phyloP scores from a whole-genome alignment of 805 yeast genomes.

The Yamadazyma kitorensis region DNA sequence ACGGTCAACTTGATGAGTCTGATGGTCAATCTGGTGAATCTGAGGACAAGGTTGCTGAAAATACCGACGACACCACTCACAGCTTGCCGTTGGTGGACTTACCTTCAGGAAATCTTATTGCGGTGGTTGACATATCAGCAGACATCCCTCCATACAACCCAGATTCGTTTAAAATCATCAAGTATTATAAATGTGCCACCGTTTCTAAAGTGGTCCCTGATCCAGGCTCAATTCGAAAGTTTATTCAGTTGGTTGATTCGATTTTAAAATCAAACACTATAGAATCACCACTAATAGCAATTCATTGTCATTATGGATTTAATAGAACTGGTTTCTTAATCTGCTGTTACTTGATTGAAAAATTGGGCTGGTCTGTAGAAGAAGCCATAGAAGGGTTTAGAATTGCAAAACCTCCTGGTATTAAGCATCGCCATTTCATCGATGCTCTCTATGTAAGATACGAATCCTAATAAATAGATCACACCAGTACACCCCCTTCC shows the following conservation, averaged over 20 bases:
- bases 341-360: conserved; percentile 65
- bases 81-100: too few species aligned
- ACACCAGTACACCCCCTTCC: too few species aligned
- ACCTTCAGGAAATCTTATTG: conserved; percentile 42
- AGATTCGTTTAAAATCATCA: conserved; percentile 46
- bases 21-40: not conserved
- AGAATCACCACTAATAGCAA: conserved; percentile 46
- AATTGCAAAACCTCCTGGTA: conserved; percentile 63
- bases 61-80: conserved; percentile 2
- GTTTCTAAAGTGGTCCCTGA: conserved; percentile 78
- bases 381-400: conserved; percentile 64
- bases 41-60: conserved; percentile 3
- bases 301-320: conserved; percentile 82
- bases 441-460: conserved; percentile 70
- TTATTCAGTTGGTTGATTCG: conserved; percentile 51
- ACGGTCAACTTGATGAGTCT: not conserved
- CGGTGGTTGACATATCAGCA: conserved; percentile 67
- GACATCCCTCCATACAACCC: conserved; percentile 74
- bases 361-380: conserved; percentile 53
- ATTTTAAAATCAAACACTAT: conserved; percentile 27
- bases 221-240: conserved; percentile 52
- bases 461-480: too few species aligned
- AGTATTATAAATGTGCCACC: conserved; percentile 70
- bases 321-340: conserved; percentile 75
- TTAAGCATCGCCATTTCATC: conserved; percentile 73